phyloP scores from a whole-genome alignment of 2,329 filamentous ascomycete genomes.

The Ophiostoma ips region DNA sequence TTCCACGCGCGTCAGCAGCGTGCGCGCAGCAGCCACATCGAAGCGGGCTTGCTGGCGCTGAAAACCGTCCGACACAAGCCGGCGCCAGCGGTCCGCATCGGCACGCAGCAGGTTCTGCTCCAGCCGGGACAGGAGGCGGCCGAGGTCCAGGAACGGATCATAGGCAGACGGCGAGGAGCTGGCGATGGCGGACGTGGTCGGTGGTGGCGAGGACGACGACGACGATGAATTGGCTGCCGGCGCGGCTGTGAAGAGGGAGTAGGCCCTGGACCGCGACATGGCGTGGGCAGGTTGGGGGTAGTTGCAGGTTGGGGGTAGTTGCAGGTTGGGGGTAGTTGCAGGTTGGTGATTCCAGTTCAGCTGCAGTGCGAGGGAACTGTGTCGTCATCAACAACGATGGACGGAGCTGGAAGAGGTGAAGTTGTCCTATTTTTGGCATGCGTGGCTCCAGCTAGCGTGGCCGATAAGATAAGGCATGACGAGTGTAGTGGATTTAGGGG shows the following conservation, averaged over 20 bases:
- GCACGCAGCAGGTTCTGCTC: conserved; percentile 51
- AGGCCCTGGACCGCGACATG: background rate
- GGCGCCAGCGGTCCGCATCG: conserved; percentile 42
- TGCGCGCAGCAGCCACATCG: conserved; percentile 61
- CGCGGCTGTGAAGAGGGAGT: background rate
- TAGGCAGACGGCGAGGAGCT: background rate
- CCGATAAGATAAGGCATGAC: conserved; percentile 1
- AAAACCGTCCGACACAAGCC: conserved; percentile 47
- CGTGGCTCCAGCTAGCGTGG: background rate
- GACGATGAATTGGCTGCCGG: background rate
- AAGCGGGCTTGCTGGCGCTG: conserved; percentile 47
- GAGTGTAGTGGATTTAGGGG: background rate
- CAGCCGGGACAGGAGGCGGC: conserved; percentile 49
- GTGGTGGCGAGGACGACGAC: background rate
- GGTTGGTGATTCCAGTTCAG: background rate
- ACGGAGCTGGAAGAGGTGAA: background rate
- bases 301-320: background rate
- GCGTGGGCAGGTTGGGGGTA: background rate
- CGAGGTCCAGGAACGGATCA: conserved; percentile 38
- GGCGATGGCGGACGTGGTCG: background rate
- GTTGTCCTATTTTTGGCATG: background rate
- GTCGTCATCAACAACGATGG: background rate
- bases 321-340: background rate
- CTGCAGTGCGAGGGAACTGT: too few species aligned
- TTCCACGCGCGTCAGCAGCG: conserved; percentile 55